Evolutionary conservation across 257 asterid species (phyloP).

Genomic region (Sherardia arvensis): DNA sequence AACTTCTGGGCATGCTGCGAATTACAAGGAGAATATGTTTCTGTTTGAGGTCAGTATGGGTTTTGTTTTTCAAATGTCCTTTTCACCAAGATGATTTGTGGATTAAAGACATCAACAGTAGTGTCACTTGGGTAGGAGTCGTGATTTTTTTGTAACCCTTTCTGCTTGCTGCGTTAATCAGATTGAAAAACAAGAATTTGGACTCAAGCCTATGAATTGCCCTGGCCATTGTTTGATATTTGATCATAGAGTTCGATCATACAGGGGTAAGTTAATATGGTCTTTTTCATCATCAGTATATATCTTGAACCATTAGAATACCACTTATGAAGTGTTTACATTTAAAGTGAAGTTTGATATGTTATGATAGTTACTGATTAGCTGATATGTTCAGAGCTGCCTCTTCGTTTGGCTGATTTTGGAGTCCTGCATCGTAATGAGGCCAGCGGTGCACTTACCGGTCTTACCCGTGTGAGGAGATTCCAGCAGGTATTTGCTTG

Average conservation of each 20-base stretch:
- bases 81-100: neutral
- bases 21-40: conserved; percentile 97
- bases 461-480: conserved; percentile 94
- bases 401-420: conserved; percentile 94
- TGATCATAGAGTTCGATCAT: conserved; percentile 93
- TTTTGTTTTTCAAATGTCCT: neutral
- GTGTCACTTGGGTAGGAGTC: neutral
- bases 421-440: conserved; percentile 97
- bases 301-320: conserved; percentile 2
- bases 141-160: neutral
- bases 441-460: conserved; percentile 98
- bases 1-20: conserved; percentile 99
- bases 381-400: conserved; percentile 55
- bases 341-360: neutral
- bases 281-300: too few species aligned
- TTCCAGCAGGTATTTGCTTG: conserved; percentile 76
- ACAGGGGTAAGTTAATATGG: conserved; percentile 64
- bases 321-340: neutral
- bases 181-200: conserved; percentile 95
- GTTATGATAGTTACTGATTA: neutral
- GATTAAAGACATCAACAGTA: too few species aligned
- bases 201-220: conserved; percentile 99
- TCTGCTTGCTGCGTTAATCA: conserved; percentile 22
- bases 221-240: conserved; percentile 98
- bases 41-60: conserved; percentile 59